Evolutionary conservation across 2,329 filamentous ascomycete genomes (phyloP), one percentile per base, ranked within the genome.

Genomic region (Penicillium sp.): DNA sequence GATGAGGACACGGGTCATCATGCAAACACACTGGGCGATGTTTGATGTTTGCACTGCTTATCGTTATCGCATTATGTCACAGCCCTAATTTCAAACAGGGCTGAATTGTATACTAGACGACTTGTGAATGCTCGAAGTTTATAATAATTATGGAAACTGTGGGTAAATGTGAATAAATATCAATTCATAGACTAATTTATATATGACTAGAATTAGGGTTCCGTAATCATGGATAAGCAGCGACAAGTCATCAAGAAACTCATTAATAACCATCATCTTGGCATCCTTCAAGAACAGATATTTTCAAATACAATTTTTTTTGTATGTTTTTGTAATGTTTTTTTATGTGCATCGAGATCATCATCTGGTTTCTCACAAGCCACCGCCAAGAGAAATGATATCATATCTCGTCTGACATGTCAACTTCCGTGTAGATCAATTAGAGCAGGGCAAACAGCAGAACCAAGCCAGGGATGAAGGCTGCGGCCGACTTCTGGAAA

Each of bases 1-100:
- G 51, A 54, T 58, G 60, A 67, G 65, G 65, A 65, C 65, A 67
- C 64, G 64, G 64, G 64, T 63, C 59, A 59, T 58, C 47, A 65
- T 62, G 55, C 56, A 58, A 59, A 56, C 55, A 57, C 38, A 6
- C 17, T 10, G 13, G 40, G 2, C 13, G 23, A 37, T 25, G 31
- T 47, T 41, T 35, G 50, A 40, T 48, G 64, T 66, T 67, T 67
- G 64, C 62, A 65, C 51, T 58, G 23, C 64, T 64, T 65, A 55
- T 55, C 51, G 51, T 49, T 63, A 40, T 42, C 37, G 10, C 10
- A 23, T 61, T 60, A 61, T 43, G 55, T 62, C 57, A 63, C 21
- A 46, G 45, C 54, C 57, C 57, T 58, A 60, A 54, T 17, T 37
- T 35, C 21, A 6, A 38, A 23, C 8, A 49, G 33, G 33, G 31